Evolutionary conservation across 2,329 filamentous ascomycete species (phyloP).

Genomic region (Calonectria pteridis): DNA sequence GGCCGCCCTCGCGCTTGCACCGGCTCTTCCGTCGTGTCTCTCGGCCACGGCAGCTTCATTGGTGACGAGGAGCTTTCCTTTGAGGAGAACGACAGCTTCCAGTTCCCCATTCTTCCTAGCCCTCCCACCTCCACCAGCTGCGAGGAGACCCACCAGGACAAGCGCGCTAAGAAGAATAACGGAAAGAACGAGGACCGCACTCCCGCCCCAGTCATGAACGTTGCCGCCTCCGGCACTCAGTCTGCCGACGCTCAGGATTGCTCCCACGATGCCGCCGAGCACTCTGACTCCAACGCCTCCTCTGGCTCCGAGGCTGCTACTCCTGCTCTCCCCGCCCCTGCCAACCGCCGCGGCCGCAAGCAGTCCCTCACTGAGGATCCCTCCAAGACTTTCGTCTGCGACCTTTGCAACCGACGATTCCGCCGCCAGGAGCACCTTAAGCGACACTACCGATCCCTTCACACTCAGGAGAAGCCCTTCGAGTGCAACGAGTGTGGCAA

Average conservation of each 20-base stretch:
- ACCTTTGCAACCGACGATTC: slow-evolving; percentile 96
- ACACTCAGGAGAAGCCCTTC: slow-evolving; percentile 98
- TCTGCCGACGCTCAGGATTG: slow-evolving; percentile 52
- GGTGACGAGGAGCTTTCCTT: slow-evolving; percentile 82
- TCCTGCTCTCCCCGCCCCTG: slow-evolving; percentile 65
- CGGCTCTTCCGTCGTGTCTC: slow-evolving; percentile 74
- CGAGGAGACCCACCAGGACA: slow-evolving; percentile 65
- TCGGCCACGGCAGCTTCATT: slow-evolving; percentile 83
- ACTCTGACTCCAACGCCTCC: slow-evolving; percentile 54
- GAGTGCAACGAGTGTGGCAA: slow-evolving; percentile 98
- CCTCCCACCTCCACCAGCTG: slow-evolving; percentile 60
- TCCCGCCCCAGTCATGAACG: slow-evolving; percentile 57
- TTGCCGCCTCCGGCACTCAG: slow-evolving; percentile 52
- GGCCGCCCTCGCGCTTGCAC: slow-evolving; percentile 79
- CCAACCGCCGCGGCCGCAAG: slow-evolving; percentile 95
- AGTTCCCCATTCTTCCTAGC: slow-evolving; percentile 72
- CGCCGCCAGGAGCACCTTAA: slow-evolving; percentile 98
- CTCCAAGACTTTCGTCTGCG: slow-evolving; percentile 98
- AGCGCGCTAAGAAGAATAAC: slow-evolving; percentile 67
- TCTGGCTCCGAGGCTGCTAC: slow-evolving; percentile 60
- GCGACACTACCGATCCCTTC: slow-evolving; percentile 97
- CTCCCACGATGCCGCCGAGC: slow-evolving; percentile 52
- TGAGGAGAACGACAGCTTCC: slow-evolving; percentile 74
- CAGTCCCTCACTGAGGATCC: slow-evolving; percentile 98
- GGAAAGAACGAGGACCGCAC: slow-evolving; percentile 57